Evolutionary conservation across 345 rosid species (phyloP).

Genomic region (Heritiera littoralis): DNA sequence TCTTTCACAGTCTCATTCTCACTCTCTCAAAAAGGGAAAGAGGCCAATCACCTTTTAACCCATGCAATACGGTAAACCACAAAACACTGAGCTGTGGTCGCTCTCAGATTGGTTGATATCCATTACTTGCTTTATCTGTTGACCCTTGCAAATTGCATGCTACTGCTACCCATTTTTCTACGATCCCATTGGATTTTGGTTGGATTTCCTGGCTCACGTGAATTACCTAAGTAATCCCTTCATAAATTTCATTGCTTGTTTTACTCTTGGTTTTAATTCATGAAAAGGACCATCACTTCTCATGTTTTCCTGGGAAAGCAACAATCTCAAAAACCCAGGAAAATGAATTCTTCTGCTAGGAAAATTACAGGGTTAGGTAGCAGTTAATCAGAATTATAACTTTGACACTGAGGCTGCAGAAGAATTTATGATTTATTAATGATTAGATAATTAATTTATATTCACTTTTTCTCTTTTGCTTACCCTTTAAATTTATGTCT

Average conservation of each 20-base stretch:
- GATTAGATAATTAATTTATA: not conserved
- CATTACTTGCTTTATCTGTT: not conserved
- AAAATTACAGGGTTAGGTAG: not conserved
- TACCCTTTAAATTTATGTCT: not conserved
- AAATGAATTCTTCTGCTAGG: not conserved
- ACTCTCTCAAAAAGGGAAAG: slow-evolving; percentile 24
- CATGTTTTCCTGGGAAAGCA: slow-evolving; percentile 31
- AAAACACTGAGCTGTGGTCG: slow-evolving; percentile 24
- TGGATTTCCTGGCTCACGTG: slow-evolving; percentile 32
- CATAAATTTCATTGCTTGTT: slow-evolving; percentile 25
- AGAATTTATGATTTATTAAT: not conserved
- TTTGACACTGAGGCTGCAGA: not conserved
- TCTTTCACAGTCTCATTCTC: not conserved
- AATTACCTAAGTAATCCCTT: slow-evolving; percentile 22
- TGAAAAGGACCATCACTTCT: slow-evolving; percentile 30
- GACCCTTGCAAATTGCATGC: not conserved
- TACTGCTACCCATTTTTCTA: not conserved
- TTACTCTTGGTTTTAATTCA: not conserved
- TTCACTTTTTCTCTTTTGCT: not conserved
- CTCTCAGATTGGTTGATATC: slow-evolving; percentile 30
- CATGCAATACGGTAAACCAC: slow-evolving; percentile 21
- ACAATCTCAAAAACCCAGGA: not conserved
- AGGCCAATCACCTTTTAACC: slow-evolving; percentile 24
- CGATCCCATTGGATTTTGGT: slow-evolving; percentile 33
- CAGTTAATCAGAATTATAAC: not conserved